Percentiles rank a stretch among this genome's conserved stretches.
Evolutionary conservation across 148 eudicot genomes (phyloP).

Genomic region (Vaccinium myrtillus): DNA sequence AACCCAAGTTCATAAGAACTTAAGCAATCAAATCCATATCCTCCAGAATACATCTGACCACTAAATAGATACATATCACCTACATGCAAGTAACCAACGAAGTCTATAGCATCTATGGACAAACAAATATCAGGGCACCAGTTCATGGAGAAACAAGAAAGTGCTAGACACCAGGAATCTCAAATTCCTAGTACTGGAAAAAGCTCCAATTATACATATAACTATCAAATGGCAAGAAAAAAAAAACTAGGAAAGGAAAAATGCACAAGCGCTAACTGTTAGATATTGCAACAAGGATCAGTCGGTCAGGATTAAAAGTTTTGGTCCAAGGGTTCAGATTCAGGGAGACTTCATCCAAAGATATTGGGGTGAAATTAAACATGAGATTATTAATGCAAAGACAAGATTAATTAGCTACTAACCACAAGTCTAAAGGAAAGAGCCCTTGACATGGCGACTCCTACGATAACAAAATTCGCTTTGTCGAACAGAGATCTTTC

Average conservation of each 20-base stretch:
- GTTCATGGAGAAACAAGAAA: background rate
- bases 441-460: too few species aligned
- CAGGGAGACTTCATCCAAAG: too few species aligned
- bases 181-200: background rate
- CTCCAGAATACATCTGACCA: background rate
- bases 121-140: background rate
- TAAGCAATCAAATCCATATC: background rate
- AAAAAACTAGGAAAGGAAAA: background rate
- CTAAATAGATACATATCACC: background rate
- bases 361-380: too few species aligned
- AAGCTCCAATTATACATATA: background rate
- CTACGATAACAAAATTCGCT: too few species aligned
- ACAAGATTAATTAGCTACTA: too few species aligned
- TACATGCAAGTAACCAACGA: background rate
- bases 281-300: too few species aligned
- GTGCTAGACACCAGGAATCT: background rate
- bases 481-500: background rate
- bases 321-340: too few species aligned
- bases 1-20: background rate
- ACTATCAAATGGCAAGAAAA: background rate
- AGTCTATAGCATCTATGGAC: too few species aligned
- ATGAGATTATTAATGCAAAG: too few species aligned
- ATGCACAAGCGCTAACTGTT: background rate
- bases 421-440: too few species aligned
- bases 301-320: too few species aligned